Conservation (phyloP, 805 yeast species). For the Yarrowia yakushimensis region DNA sequence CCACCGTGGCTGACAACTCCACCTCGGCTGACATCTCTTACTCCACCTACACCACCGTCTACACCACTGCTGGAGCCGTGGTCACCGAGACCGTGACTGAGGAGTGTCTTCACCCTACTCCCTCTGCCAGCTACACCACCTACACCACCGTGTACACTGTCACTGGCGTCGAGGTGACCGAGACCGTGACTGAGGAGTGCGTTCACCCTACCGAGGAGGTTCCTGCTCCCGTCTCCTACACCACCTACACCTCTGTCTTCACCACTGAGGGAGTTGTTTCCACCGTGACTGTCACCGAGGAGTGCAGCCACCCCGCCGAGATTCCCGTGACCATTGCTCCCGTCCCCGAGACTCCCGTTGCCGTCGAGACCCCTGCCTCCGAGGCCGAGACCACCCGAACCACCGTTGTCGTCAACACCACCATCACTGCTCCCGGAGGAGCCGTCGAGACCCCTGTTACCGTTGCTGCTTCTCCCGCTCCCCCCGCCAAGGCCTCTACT, state of each 20-base stretch:
- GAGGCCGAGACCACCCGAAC: neutral
- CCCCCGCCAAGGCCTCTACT: neutral
- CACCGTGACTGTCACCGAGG: neutral
- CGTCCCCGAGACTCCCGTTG: neutral
- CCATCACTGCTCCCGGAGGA: neutral
- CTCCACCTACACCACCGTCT: slow-evolving; percentile 11
- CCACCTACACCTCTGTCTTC: slow-evolving; percentile 1
- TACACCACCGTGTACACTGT: slow-evolving; percentile 3
- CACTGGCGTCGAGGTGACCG: neutral
- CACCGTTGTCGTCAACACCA: neutral
- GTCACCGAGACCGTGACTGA: neutral
- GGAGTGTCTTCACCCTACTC: neutral
- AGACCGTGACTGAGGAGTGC: slow-evolving; percentile 8
- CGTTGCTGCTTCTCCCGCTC: neutral
- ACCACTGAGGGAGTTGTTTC: neutral
- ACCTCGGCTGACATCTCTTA: neutral
- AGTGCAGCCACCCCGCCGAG: neutral
- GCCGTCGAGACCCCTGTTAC: too few relatives aligned
- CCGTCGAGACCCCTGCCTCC: neutral
- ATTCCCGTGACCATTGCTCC: neutral
- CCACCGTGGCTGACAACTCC: neutral
- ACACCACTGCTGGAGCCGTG: neutral
- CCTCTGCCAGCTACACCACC: too few relatives aligned
- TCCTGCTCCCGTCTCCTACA: neutral
- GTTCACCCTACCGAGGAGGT: neutral